phyloP scores from a whole-genome alignment of 345 rosid species.

The Arabis alpina region DNA sequence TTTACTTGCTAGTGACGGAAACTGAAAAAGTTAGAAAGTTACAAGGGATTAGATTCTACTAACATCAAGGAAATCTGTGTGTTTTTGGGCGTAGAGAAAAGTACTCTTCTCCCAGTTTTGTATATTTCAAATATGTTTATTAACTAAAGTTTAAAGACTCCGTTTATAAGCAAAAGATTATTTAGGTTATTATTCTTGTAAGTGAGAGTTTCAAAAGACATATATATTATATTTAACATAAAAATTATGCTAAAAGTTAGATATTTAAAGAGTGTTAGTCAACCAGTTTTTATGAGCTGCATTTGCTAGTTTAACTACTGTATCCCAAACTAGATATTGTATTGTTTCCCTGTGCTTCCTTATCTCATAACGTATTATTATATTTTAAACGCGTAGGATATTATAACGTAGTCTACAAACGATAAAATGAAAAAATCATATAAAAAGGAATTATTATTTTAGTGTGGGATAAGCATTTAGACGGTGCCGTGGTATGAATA shows the following conservation, averaged over 20 bases:
- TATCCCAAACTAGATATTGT: neutral
- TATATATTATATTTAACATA: no score
- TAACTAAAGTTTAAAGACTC: no score
- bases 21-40: neutral
- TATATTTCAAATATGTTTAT: no score
- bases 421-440: neutral
- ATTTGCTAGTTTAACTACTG: neutral
- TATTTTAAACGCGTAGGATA: neutral
- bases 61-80: neutral
- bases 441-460: neutral
- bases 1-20: neutral
- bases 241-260: neutral
- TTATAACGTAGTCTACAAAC: neutral
- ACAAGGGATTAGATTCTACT: neutral
- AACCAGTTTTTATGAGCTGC: neutral
- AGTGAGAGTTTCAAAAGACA: neutral
- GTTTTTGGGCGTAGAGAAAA: no score
- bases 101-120: no score
- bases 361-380: neutral
- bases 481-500: slow-evolving; percentile 35
- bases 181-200: neutral
- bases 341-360: neutral
- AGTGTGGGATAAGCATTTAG: slow-evolving; percentile 36
- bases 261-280: neutral
- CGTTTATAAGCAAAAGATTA: no score